Base-by-base conservation (phyloP, 805 yeast species). In the Candida tibetensis region DNA sequence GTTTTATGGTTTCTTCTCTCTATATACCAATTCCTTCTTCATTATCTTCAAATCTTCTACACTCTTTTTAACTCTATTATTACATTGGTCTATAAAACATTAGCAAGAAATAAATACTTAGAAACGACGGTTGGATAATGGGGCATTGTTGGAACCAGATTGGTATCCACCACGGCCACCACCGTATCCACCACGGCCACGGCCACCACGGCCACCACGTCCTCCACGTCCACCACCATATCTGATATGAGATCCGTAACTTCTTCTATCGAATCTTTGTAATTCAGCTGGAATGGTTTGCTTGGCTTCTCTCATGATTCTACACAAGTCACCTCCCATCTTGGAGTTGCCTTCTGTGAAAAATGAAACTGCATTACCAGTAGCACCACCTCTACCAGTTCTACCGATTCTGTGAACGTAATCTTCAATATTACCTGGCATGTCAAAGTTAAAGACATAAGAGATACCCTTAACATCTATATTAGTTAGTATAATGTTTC, bases 321-420 rank as follows among this genome's bases (percentile, higher is more conserved):
- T 82, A 56, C 91, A 78, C 60, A 93, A 77, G 57, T 88, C 93
- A 55, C 86, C 85, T 52, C 98, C 97, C 67, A 89, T 78, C 70
- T 84, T 80, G 53, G 87, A 72, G 74, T 89, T 87, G 49, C 75
- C 90, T 48, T 80, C 85, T 42, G 97, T 88, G 78, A 93, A 93
- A 65, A 91, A 80, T 6, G 98, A 87, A 50, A 89, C 79, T 39
- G 99, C 97, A 46, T 93, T 90, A 77, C 99, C 99, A 46, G 76
- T 75, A 46, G 89, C 82, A 65, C 98, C 98, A 51, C 97, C 99
- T 79, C 99, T 88, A 65, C 99, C 99, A 49, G 99, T 90, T 80
- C 97, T 90, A 68, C 99, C 99, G 60, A 91, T 93, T 74, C 99
- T 82, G 68, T 91, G 99, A 47, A 91, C 97, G 65, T 91, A 91